These are phyloP conservation scores for Blumeria graminis DNA, from an alignment of 2,329 filamentous ascomycete genomes.

Conservation along the genomic window DNA sequence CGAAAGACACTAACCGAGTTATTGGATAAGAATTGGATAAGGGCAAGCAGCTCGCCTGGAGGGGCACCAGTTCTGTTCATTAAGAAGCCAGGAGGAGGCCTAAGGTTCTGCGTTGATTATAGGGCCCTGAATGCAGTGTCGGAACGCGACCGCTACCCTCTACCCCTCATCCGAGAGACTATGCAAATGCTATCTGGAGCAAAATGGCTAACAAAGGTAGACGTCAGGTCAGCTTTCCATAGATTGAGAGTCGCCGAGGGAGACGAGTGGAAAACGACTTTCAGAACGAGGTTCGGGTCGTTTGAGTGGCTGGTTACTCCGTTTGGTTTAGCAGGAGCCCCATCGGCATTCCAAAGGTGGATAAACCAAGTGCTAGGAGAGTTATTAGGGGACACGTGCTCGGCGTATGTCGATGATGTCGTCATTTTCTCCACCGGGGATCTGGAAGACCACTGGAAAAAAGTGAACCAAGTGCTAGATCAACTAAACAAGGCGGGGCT, in stretches of 20 bases:
- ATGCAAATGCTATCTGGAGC: background rate
- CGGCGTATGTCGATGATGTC: background rate
- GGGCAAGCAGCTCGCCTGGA: background rate
- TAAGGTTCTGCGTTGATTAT: slow-evolving; percentile 2
- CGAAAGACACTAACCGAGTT: background rate
- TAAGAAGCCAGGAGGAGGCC: background rate
- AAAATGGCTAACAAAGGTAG: background rate
- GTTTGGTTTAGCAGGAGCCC: background rate
- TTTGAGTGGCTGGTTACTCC: background rate
- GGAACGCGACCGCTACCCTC: background rate
- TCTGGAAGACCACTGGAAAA: background rate
- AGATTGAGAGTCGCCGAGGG: background rate
- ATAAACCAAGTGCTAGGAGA: background rate
- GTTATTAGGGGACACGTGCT: background rate
- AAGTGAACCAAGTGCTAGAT: background rate
- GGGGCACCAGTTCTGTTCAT: background rate
- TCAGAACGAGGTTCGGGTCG: background rate
- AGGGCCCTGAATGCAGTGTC: slow-evolving; percentile 1
- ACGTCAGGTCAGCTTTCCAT: background rate
- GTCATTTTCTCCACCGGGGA: background rate
- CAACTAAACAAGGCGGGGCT: background rate
- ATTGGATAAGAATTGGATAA: background rate
- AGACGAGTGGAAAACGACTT: background rate
- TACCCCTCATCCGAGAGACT: background rate
- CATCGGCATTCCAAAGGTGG: background rate